Percentiles rank a stretch among this genome's conserved stretches.
These are phyloP conservation scores for Bonnemaisonia californica DNA, from an alignment of 31 red algal genomes.

Conservation along the genomic window DNA sequence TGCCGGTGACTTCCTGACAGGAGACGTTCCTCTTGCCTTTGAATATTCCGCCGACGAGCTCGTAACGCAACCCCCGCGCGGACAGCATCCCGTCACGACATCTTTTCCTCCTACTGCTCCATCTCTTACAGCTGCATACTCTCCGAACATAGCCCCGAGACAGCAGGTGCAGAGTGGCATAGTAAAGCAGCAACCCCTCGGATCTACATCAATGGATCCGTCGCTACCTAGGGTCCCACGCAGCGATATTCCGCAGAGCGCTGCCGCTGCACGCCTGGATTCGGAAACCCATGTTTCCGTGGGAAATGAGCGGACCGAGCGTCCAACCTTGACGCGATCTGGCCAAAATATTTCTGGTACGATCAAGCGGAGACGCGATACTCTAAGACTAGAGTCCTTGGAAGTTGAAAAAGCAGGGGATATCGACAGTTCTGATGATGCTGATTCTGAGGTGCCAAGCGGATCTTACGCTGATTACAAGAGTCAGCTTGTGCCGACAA, in stretches of 20 bases:
- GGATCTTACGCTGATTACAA: neutral
- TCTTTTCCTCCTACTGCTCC: neutral
- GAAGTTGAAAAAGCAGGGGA: no score
- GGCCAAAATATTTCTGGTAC: no score
- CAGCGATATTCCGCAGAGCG: no score
- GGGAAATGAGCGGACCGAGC: no score
- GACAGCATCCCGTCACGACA: neutral
- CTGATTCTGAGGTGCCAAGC: neutral
- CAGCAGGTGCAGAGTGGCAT: neutral
- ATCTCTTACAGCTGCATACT: neutral
- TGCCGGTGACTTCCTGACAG: slow-evolving; percentile 23
- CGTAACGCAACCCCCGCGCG: neutral
- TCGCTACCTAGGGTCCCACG: no score
- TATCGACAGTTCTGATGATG: no score
- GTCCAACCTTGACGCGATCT: no score
- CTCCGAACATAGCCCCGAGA: neutral
- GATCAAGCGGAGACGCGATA: no score
- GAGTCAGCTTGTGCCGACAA: neutral
- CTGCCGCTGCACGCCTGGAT: no score
- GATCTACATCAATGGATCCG: neutral
- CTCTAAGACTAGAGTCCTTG: no score
- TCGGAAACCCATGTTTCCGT: no score
- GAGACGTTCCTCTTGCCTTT: slow-evolving; percentile 8
- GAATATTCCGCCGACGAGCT: neutral
- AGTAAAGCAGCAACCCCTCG: neutral